A percentile compares a stretch with the other conserved stretches of the same genome.
Conservation (phyloP, 257 asterid genomes). For the Solanum chilense region DNA sequence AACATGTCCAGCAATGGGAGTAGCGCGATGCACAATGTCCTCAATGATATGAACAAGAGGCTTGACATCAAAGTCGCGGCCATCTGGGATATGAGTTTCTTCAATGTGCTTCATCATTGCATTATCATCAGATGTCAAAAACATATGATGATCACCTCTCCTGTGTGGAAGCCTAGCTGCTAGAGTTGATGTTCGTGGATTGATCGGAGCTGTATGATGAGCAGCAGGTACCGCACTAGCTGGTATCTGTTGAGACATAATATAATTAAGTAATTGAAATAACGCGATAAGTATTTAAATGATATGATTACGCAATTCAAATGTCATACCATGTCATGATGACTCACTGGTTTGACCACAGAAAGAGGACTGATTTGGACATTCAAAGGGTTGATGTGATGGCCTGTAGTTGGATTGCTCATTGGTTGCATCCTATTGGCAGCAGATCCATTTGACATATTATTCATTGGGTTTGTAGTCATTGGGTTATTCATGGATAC, state of each 20-base stretch:
- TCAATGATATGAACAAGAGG: slow-evolving; percentile 42
- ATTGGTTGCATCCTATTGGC: background rate
- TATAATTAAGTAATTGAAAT: background rate
- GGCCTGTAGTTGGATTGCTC: background rate
- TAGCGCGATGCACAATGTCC: slow-evolving; percentile 46
- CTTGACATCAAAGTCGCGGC: slow-evolving; percentile 39
- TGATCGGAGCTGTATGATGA: background rate
- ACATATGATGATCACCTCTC: slow-evolving; percentile 30
- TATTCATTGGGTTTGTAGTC: background rate
- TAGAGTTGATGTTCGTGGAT: background rate
- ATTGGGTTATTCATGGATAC: background rate
- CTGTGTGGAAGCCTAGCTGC: slow-evolving; percentile 7
- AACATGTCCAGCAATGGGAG: slow-evolving; percentile 4
- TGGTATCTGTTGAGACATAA: background rate
- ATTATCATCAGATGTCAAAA: slow-evolving; percentile 38
- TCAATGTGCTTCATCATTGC: slow-evolving; percentile 42
- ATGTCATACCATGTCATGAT: background rate
- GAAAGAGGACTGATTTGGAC: background rate
- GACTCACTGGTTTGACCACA: background rate
- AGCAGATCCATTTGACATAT: background rate
- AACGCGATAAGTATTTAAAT: background rate
- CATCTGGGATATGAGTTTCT: slow-evolving; percentile 42
- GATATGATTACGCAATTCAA: background rate
- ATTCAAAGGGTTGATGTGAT: background rate
- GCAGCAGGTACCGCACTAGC: background rate